Percentiles rank a stretch among this genome's conserved stretches.
Evolutionary conservation across 176 grass and related monocot species (phyloP).

Genomic region (Bonia amplexicaulis): DNA sequence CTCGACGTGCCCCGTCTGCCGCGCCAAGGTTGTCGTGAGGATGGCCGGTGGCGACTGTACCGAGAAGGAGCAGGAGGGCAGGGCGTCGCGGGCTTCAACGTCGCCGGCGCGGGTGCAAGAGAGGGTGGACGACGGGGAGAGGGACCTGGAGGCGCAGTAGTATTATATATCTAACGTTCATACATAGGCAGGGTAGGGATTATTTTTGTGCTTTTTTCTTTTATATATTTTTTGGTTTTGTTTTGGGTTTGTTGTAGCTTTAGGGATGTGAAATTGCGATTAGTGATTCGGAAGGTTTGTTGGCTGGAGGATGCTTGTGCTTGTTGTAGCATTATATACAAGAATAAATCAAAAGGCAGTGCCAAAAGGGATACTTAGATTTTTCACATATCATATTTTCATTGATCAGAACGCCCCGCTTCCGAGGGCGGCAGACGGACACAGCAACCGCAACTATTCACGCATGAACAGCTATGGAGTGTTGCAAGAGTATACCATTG

Average conservation of each 20-base stretch:
- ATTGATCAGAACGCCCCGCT: too few relatives aligned
- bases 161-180: neutral
- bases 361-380: neutral
- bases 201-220: neutral
- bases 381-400: neutral
- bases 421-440: too few relatives aligned
- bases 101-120: neutral
- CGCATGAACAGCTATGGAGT: too few relatives aligned
- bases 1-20: slow-evolving; percentile 58
- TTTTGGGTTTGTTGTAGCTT: neutral
- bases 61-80: neutral
- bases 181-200: neutral
- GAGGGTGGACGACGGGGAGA: neutral
- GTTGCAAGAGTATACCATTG: too few relatives aligned
- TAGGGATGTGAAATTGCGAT: neutral
- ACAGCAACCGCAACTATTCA: too few relatives aligned
- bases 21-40: slow-evolving; percentile 19
- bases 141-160: slow-evolving; percentile 47
- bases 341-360: neutral
- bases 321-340: neutral
- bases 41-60: neutral
- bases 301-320: neutral
- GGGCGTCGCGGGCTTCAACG: neutral
- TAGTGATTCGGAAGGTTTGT: neutral
- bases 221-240: neutral